Base-by-base conservation (phyloP, 2,329 filamentous ascomycete genomes). In the Cladosporium austrohemisphaericum region DNA sequence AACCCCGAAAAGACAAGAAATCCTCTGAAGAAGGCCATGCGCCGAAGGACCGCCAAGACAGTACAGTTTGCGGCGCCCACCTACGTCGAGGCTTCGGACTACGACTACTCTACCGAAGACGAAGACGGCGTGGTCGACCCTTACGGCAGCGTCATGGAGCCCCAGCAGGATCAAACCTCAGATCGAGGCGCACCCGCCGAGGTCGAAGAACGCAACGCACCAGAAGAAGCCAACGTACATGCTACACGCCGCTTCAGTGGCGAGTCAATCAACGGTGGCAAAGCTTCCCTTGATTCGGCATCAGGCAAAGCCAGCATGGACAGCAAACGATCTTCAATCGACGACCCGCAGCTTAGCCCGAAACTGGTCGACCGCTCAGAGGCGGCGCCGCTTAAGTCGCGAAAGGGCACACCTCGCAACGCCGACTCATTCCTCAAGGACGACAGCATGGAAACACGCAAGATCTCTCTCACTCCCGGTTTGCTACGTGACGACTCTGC, bases 381-480 rank as follows among this genome's bases (percentile, higher is more conserved):
- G 58, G 65, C 65, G 43, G 65, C 65, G 41, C 65, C 65, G 20
- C 61, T 68, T 64, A 81, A 85, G 64, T 90, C 88, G 28, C 82
- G 85, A 55, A 94, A 95, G 59, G 90, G 90, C 33, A 92, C 87
- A 18, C 79, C 95, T 36, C 81, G 92, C 55, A 94, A 94, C 65
- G 92, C 89, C 4, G 92, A 97, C 69, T 95, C 92, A 1, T 96
- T 97, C 75, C 96, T 96, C 76, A 95, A 90, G 68, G 93, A 97
- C 63, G 92, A 98, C 63, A 89, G 82, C 25, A 86, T 89, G 29
- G 93, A 97, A 68, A 96, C 93, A 2, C 90, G 94, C 69, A 97
- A 97, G 73, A 97, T 98, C 58, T 95, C 91, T 0, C 79, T 98
- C 36, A 98, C 93, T 3, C 93, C 93, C 1, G 95, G 95, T 59